Base-by-base conservation (phyloP, 148 eudicot genomes). In the Cornus controversa region DNA sequence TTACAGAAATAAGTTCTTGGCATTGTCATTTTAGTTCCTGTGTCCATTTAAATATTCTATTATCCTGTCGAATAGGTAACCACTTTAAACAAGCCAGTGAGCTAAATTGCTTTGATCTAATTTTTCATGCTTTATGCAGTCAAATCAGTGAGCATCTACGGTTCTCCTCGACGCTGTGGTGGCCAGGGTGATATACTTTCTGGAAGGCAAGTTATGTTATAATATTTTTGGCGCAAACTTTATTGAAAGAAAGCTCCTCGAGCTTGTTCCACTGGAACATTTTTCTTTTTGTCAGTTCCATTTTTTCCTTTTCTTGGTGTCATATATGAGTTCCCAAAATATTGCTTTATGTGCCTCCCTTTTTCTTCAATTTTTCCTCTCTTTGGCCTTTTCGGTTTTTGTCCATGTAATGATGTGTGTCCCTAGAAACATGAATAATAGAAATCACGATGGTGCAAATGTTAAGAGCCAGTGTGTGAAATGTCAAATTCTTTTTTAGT, bases 181-280 rank as follows among this genome's bases (percentile, higher is more conserved):
- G 99, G 99, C 63, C 99, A 96, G 84, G 99, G 99, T 54, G 99
- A 96, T 77, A 92, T 96, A 87, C 98, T 96, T 64, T 91, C 99
- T 72, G 99, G 99, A 75, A 90, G 98, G 99, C 81, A 85, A 84
- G 89, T 53, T 26, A 69, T 66, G 34, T 75, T 67, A 18, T 8
- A 23, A 5, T 54, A 69, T 27, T 62, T 75, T 14, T 26, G 10
- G 37, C n/a, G 26, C 57, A 36, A 9, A 60, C 31, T 20, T 29
- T 18, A 22, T 75, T 18, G 4, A 63, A 28, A 37, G 18, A 36
- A 74, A 25, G 50, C 67, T 8, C 29, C 34, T 9, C 1, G 25
- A 11, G 63, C 8, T 24, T 63, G 34, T 66, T 54, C 14, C 66
- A 13, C 1, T 23, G 2, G 36, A 29, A 36, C 1, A 14, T 10